A percentile compares a stretch with the other conserved stretches of the same genome.
Conservation (phyloP, 2,329 filamentous ascomycete species). For the Cercospora sojina region DNA sequence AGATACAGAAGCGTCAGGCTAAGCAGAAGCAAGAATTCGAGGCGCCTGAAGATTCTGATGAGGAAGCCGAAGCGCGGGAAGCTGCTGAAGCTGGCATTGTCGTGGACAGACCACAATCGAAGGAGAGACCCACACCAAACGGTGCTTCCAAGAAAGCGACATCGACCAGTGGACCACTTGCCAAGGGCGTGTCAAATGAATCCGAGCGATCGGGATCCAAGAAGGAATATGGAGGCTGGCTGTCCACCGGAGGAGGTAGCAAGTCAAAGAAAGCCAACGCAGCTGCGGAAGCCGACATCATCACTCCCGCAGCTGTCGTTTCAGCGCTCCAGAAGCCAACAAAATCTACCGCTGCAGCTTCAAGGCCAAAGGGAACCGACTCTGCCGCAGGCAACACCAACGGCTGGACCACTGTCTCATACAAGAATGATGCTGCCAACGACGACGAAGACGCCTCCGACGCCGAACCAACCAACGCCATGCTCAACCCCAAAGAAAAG, state of each 20-base stretch:
- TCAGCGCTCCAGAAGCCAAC: slow-evolving; percentile 4
- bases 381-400: slow-evolving; percentile 37
- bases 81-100: slow-evolving; percentile 39
- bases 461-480: slow-evolving; percentile 27
- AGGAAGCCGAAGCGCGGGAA: slow-evolving; percentile 38
- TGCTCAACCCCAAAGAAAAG: slow-evolving; percentile 41
- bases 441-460: slow-evolving; percentile 34
- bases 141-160: slow-evolving; percentile 32
- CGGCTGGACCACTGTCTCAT: slow-evolving; percentile 47
- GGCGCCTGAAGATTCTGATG: slow-evolving; percentile 55
- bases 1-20: slow-evolving; percentile 39
- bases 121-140: slow-evolving; percentile 21
- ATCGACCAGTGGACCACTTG: slow-evolving; percentile 28
- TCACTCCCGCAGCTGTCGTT: slow-evolving; percentile 13
- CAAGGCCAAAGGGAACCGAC: slow-evolving; percentile 13
- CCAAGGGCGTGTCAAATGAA: slow-evolving; percentile 25
- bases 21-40: slow-evolving; percentile 58
- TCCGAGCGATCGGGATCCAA: not conserved
- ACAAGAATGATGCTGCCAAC: slow-evolving; percentile 31
- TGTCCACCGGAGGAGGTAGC: slow-evolving; percentile 26
- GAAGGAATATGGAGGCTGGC: slow-evolving; percentile 24
- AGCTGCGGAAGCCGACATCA: slow-evolving; percentile 24
- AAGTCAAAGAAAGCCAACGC: slow-evolving; percentile 27
- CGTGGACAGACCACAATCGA: slow-evolving; percentile 33
- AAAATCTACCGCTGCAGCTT: slow-evolving; percentile 19